Base-by-base conservation (phyloP, 169 alveolate species). In the Babesia ovata region DNA sequence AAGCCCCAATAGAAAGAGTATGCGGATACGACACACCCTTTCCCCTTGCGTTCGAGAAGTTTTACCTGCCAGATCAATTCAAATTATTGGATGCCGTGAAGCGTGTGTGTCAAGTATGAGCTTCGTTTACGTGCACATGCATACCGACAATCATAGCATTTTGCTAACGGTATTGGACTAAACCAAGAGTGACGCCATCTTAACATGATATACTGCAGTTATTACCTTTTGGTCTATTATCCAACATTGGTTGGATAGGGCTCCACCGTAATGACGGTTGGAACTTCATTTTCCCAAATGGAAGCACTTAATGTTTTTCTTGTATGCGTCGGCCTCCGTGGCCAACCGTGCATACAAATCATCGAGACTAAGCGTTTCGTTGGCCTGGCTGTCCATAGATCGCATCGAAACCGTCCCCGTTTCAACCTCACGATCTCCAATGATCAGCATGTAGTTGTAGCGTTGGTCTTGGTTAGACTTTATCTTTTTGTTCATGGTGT, bases 1-100 rank as follows among this genome's bases (percentile, higher is more conserved):
- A 95, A 86, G 96, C 99, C 8, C 99, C 99, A 36, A 91, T 96
- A 54, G 86, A 81, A 75, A 89, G 99, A 63, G 97, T 96, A 33
- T 92, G 97, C 73, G 99, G 99, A 24, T 96, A 93, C 83, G 99
- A 96, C 87, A 96, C 98, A 21, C 99, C 99, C 36, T 96, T 95
- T 91, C 99, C 99, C 19, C 94, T 94, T 45, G 96, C 93, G 0
- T 95, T 84, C 79, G 99, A 96, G 77, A 86, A 93, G 91, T 84
- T 95, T 70, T 96, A 96, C 83, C 76, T 95, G 56, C 99, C 99
- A 46, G 97, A 96, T 72, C 95, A 93, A 72, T 91, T 79, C 84
- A 95, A 95, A 79, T 66, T 95, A 45, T 73, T 85, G 57, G 96
- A 95, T 66, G 99, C 96, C 26, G 92, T 94, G 39, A 92, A 87